These are phyloP conservation scores for Akanthomyces lecanii DNA, from an alignment of 2,329 filamentous ascomycete species.

Conservation along the genomic window DNA sequence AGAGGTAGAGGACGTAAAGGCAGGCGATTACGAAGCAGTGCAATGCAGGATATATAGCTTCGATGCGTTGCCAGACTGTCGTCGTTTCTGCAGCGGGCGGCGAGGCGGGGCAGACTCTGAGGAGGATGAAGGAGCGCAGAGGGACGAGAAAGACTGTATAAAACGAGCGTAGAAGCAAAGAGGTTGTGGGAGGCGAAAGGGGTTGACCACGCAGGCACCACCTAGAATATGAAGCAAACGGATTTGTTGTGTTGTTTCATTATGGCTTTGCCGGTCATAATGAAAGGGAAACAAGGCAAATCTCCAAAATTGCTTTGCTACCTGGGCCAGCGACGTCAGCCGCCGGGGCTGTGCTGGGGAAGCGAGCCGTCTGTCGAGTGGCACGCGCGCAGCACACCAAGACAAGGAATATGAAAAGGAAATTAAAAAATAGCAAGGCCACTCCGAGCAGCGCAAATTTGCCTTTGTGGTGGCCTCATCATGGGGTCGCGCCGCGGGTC, in stretches of 20 bases:
- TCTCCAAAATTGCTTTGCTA: background rate
- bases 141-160: background rate
- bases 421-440: background rate
- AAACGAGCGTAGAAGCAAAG: background rate
- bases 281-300: background rate
- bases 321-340: slow-evolving; percentile 12
- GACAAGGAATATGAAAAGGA: background rate
- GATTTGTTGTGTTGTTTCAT: background rate
- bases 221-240: background rate
- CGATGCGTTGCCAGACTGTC: background rate
- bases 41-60: background rate
- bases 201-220: background rate
- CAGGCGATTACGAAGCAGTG: too few relatives aligned
- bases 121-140: background rate
- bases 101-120: background rate
- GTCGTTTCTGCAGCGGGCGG: background rate
- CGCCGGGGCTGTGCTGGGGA: slow-evolving; percentile 14
- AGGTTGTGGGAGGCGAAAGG: background rate
- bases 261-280: background rate
- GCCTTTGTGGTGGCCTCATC: background rate
- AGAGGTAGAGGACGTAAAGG: background rate
- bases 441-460: background rate
- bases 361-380: background rate
- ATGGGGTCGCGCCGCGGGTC: background rate
- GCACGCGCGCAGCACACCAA: background rate